A percentile compares a stretch with the other conserved stretches of the same genome.
Evolutionary conservation across 208 protist species (phyloP).

Genomic region (Lotmaria passim): DNA sequence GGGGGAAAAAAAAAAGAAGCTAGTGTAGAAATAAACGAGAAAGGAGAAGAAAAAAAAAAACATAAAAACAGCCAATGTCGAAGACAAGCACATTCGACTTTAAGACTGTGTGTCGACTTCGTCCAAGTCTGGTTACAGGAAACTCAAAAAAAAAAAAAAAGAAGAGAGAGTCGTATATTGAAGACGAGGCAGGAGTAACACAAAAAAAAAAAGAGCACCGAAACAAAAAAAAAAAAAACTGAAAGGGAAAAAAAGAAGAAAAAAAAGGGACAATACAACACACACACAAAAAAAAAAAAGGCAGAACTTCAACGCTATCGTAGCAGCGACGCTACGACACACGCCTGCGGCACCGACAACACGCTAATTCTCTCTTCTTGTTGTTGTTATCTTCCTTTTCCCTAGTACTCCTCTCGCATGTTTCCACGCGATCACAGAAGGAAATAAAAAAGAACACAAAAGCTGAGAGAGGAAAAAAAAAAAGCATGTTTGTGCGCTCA

Average conservation of each 20-base stretch:
- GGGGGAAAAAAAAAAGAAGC: neutral
- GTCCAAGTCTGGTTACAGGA: too few relatives aligned
- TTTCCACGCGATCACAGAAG: too few relatives aligned
- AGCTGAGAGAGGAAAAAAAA: constrained; percentile 11
- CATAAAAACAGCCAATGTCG: too few relatives aligned
- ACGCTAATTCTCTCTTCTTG: neutral
- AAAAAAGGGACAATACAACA: neutral
- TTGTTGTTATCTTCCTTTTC: constrained; percentile 15
- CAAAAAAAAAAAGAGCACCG: too few relatives aligned
- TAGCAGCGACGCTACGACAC: constrained; percentile 10
- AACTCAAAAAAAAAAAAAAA: too few relatives aligned
- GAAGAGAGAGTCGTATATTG: too few relatives aligned
- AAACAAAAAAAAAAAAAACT: constrained; percentile 1
- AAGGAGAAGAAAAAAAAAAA: constrained; percentile 21
- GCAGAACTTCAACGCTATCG: constrained; percentile 2
- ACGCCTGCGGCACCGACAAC: too few relatives aligned
- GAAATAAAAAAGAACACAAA: constrained; percentile 12
- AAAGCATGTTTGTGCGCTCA: neutral
- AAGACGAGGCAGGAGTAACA: too few relatives aligned
- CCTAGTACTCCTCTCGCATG: too few relatives aligned
- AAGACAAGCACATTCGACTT: too few relatives aligned
- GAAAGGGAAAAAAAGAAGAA: constrained; percentile 4
- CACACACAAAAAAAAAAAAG: neutral
- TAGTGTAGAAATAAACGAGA: neutral
- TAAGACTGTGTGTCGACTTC: too few relatives aligned